phyloP scores from a whole-genome alignment of 2,329 filamentous ascomycete genomes.

The Fusarium pseudoanthophilum region DNA sequence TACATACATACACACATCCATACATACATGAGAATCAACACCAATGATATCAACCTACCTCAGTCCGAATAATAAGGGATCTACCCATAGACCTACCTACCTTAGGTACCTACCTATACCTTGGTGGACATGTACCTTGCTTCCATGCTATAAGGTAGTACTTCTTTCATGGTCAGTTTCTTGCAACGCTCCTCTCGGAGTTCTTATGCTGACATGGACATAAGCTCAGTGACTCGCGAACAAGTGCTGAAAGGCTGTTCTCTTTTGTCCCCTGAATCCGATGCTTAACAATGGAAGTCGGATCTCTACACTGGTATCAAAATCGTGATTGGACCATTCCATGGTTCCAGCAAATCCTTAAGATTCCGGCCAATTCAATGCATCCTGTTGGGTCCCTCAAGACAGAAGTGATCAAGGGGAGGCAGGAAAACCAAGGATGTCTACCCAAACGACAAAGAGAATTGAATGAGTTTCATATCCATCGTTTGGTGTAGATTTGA shows the following conservation, averaged over 20 bases:
- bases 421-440: background rate
- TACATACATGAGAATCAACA: background rate
- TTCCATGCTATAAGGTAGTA: background rate
- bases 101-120: background rate
- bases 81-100: background rate
- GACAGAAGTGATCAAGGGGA: background rate
- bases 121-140: background rate
- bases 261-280: background rate
- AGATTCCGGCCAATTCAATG: conserved; percentile 4
- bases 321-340: background rate
- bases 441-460: background rate
- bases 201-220: background rate
- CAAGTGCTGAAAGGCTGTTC: too few relatives aligned
- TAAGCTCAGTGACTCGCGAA: background rate
- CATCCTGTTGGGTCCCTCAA: background rate
- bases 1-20: too few relatives aligned
- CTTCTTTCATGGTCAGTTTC: background rate
- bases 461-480: background rate
- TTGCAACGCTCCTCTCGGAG: background rate
- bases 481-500: background rate
- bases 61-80: background rate
- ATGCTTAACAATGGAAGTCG: background rate
- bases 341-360: background rate
- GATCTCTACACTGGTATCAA: background rate
- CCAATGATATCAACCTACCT: background rate